phyloP scores from a whole-genome alignment of 2,329 filamentous ascomycete species.

The Aspergillus sp. region DNA sequence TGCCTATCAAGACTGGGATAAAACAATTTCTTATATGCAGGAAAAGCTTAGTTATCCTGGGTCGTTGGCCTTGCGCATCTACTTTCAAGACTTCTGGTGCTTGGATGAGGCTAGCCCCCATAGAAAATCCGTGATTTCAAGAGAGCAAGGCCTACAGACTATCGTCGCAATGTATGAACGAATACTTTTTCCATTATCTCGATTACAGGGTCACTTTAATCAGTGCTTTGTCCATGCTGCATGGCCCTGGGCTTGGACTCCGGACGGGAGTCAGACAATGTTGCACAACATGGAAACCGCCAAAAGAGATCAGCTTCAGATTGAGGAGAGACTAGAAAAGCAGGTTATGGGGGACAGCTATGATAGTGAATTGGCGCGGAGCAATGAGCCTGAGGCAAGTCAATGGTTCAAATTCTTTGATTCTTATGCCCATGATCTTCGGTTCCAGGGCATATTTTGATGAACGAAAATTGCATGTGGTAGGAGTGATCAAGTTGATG shows the following conservation, averaged over 20 bases:
- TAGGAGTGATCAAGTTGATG: too few species aligned
- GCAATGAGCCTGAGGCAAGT: background rate
- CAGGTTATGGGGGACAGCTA: conserved; percentile 1
- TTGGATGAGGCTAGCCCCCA: background rate
- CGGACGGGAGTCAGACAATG: background rate
- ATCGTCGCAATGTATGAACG: conserved; percentile 1
- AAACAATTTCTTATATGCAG: background rate
- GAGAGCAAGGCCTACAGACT: background rate
- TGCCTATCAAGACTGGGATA: background rate
- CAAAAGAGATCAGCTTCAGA: conserved; percentile 1
- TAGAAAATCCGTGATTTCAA: background rate
- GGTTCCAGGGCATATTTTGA: background rate
- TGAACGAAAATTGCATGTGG: background rate
- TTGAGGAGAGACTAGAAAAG: conserved; percentile 1
- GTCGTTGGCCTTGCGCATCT: background rate
- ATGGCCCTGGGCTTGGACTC: conserved; percentile 1
- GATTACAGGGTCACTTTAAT: background rate
- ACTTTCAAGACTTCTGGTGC: background rate
- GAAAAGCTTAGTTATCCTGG: background rate
- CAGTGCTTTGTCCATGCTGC: background rate
- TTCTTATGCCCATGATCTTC: background rate
- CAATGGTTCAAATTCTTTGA: background rate
- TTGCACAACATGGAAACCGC: background rate
- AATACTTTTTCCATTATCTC: background rate
- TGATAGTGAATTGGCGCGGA: background rate